Evolutionary conservation across 2,329 filamentous ascomycete species (phyloP).

Genomic region (Calonectria honghensis): DNA sequence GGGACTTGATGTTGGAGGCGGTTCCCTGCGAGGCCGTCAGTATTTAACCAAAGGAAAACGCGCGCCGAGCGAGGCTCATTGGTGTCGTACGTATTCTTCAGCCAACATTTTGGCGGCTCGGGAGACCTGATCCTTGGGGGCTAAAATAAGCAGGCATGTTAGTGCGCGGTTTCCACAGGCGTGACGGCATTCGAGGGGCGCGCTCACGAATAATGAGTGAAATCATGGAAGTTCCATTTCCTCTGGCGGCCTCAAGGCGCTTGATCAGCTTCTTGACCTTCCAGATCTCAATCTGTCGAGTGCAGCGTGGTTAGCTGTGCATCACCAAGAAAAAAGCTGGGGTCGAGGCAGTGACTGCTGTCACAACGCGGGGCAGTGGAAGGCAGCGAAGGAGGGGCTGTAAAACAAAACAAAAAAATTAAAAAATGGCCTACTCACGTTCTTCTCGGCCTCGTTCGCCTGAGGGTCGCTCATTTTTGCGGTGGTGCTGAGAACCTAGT

Average conservation of each 20-base stretch:
- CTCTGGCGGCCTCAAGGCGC: constrained; percentile 95
- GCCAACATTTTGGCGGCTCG: constrained; percentile 99
- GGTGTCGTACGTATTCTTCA: constrained; percentile 92
- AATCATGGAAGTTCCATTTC: constrained; percentile 99
- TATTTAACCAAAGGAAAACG: constrained; percentile 11
- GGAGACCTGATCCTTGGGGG: constrained; percentile 98
- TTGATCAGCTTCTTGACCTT: constrained; percentile 99
- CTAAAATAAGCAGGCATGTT: constrained; percentile 66
- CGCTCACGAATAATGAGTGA: constrained; percentile 96
- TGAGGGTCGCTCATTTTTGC: constrained; percentile 89
- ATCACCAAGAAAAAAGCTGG: constrained; percentile 38
- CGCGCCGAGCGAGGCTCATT: not conserved
- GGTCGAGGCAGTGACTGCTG: constrained; percentile 38
- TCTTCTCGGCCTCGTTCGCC: constrained; percentile 98
- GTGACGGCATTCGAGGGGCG: constrained; percentile 23
- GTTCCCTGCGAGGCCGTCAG: constrained; percentile 81
- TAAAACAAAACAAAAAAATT: constrained; percentile 36
- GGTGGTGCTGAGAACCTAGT: constrained; percentile 51
- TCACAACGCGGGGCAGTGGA: constrained; percentile 57
- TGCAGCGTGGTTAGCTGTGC: constrained; percentile 44
- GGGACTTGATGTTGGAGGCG: constrained; percentile 99
- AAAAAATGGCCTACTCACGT: constrained; percentile 71
- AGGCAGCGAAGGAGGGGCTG: constrained; percentile 52
- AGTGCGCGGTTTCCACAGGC: constrained; percentile 51
- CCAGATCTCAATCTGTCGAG: constrained; percentile 82